Conservation (phyloP, 192 early-diverging fungal species). For the Mortierella antarctica region DNA sequence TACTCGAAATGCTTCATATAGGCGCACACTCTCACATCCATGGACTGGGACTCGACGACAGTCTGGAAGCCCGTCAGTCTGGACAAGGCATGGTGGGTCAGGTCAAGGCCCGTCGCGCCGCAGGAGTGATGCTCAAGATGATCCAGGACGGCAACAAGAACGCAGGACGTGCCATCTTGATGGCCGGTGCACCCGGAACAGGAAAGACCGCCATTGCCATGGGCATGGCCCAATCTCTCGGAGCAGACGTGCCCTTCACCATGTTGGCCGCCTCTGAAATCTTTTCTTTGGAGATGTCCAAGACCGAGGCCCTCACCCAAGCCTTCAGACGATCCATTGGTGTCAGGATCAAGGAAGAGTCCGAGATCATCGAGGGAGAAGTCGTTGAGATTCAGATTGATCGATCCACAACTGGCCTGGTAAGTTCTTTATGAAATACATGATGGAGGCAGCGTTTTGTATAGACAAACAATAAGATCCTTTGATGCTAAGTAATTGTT, state of each 20-base stretch:
- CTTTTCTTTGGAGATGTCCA: constrained; percentile 98
- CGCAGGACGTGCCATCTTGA: constrained; percentile 95
- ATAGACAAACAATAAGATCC: background rate
- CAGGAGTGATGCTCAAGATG: constrained; percentile 95
- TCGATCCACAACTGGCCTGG: constrained; percentile 88
- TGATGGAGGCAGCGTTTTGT: background rate
- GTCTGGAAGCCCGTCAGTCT: constrained; percentile 84
- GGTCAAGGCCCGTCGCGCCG: constrained; percentile 92
- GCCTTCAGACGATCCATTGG: constrained; percentile 98
- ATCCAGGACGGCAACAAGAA: constrained; percentile 97
- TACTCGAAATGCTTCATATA: constrained; percentile 24
- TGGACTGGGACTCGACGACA: constrained; percentile 95
- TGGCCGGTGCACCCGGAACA: constrained; percentile 98
- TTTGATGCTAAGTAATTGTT: background rate
- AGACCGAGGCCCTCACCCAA: constrained; percentile 98
- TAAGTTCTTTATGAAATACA: constrained; percentile 35
- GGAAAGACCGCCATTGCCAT: constrained; percentile 99
- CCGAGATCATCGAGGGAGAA: constrained; percentile 98
- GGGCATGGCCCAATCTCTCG: constrained; percentile 98
- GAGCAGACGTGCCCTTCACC: constrained; percentile 96
- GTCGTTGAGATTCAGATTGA: constrained; percentile 99
- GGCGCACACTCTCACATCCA: constrained; percentile 98
- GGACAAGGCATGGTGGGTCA: constrained; percentile 99
- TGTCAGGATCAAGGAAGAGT: constrained; percentile 98
- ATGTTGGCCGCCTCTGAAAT: constrained; percentile 98